A percentile compares a stretch with the other conserved stretches of the same genome.
Evolutionary conservation across 2,329 filamentous ascomycete species (phyloP).

Genomic region (Sporothrix dimorphospora): DNA sequence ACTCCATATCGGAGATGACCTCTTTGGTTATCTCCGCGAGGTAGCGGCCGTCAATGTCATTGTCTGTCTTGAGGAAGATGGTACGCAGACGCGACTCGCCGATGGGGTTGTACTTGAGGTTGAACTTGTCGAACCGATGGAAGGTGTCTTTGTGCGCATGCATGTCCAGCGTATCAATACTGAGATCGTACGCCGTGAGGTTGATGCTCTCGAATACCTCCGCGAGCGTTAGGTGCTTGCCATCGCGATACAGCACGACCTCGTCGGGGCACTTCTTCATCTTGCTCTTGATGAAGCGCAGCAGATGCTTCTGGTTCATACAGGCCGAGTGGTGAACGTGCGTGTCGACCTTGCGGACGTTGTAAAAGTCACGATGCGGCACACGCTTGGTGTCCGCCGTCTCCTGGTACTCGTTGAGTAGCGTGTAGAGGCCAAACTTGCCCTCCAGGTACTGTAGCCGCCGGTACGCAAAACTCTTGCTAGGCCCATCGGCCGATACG

Average conservation of each 20-base stretch:
- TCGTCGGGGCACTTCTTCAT: constrained; percentile 99
- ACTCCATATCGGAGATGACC: constrained; percentile 94
- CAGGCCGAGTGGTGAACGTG: constrained; percentile 99
- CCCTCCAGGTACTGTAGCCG: constrained; percentile 94
- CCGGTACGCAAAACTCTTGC: constrained; percentile 95
- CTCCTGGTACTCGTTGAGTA: constrained; percentile 97
- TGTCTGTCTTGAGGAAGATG: constrained; percentile 99
- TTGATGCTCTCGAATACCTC: constrained; percentile 99
- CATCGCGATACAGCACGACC: constrained; percentile 88
- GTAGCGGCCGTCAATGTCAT: constrained; percentile 94
- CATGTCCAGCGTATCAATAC: constrained; percentile 98
- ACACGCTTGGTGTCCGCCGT: constrained; percentile 97
- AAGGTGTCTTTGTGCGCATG: constrained; percentile 98
- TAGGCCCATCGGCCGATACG: constrained; percentile 92
- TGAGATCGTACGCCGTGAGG: constrained; percentile 93
- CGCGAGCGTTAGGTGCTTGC: constrained; percentile 83
- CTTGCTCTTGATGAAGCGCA: constrained; percentile 99
- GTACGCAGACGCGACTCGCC: constrained; percentile 93
- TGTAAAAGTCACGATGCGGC: constrained; percentile 98
- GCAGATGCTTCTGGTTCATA: constrained; percentile 98
- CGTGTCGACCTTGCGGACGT: constrained; percentile 97
- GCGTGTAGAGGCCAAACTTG: constrained; percentile 91
- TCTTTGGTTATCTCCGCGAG: constrained; percentile 97
- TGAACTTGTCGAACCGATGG: constrained; percentile 99
- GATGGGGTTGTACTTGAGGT: constrained; percentile 97